phyloP scores from a whole-genome alignment of 1,139 yeast genomes.

The Candida neerlandica region DNA sequence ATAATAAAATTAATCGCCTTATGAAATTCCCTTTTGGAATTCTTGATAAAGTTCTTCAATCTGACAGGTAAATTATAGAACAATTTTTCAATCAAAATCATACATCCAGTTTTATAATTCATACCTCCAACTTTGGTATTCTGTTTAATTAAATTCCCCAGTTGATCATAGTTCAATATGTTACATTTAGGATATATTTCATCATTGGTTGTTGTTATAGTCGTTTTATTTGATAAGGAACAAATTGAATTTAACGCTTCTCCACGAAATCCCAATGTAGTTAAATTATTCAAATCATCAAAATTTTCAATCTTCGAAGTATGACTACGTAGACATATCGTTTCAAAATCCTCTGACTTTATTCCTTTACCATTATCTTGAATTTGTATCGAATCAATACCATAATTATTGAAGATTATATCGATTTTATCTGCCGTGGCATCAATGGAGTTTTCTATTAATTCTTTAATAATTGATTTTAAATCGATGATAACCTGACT shows the following conservation, averaged over 20 bases:
- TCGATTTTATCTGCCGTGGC: slow-evolving; percentile 72
- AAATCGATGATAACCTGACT: slow-evolving; percentile 91
- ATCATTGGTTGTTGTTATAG: slow-evolving; percentile 57
- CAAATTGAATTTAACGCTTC: slow-evolving; percentile 81
- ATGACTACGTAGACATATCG: slow-evolving; percentile 68
- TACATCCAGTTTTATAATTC: slow-evolving; percentile 53
- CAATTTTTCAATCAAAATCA: slow-evolving; percentile 50
- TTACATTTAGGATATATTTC: slow-evolving; percentile 58
- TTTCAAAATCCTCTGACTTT: slow-evolving; percentile 53
- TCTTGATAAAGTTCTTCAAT: slow-evolving; percentile 67
- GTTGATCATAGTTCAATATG: slow-evolving; percentile 50
- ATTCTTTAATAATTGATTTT: slow-evolving; percentile 76
- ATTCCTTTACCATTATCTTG: slow-evolving; percentile 84
- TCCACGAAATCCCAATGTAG: slow-evolving; percentile 79
- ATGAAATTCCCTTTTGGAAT: slow-evolving; percentile 69
- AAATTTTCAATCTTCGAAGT: slow-evolving; percentile 75
- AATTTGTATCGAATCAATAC: slow-evolving; percentile 70
- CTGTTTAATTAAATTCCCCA: slow-evolving; percentile 49
- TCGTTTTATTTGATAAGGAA: slow-evolving; percentile 52
- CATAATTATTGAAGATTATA: slow-evolving; percentile 66
- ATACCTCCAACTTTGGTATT: slow-evolving; percentile 50
- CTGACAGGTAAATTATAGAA: slow-evolving; percentile 76
- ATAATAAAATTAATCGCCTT: slow-evolving; percentile 65
- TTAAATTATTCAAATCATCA: slow-evolving; percentile 55
- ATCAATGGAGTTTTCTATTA: slow-evolving; percentile 85